Evolutionary conservation across 768 basidiomycete species (phyloP).

Genomic region (Leccinellum albellum): DNA sequence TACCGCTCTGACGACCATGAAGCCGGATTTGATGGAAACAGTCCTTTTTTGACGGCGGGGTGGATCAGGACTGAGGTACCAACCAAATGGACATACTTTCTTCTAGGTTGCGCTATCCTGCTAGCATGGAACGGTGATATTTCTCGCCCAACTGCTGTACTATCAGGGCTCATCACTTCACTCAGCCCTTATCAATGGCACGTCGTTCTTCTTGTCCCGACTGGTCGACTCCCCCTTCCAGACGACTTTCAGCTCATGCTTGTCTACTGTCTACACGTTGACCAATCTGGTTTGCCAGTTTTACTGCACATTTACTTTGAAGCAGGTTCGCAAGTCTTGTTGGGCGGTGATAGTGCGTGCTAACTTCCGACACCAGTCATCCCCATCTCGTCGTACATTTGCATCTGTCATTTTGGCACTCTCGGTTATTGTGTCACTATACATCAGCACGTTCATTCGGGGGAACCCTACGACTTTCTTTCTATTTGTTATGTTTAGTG

Average conservation of each 20-base stretch:
- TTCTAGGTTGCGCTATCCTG: slow-evolving; percentile 75
- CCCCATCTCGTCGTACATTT: slow-evolving; percentile 55
- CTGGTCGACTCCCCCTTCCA: slow-evolving; percentile 56
- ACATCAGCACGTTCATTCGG: slow-evolving; percentile 61
- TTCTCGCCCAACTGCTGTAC: not conserved
- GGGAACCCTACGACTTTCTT: slow-evolving; percentile 57
- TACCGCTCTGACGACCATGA: not conserved
- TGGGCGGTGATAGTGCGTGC: not conserved
- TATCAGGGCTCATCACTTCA: slow-evolving; percentile 1
- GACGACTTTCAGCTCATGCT: slow-evolving; percentile 60
- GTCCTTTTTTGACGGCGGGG: slow-evolving; percentile 23
- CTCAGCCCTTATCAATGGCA: slow-evolving; percentile 80
- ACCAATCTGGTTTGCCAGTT: slow-evolving; percentile 68
- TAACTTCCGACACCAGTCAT: slow-evolving; percentile 40
- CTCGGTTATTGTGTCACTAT: slow-evolving; percentile 56
- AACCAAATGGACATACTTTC: slow-evolving; percentile 63
- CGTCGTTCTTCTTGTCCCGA: slow-evolving; percentile 74
- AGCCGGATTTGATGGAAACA: slow-evolving; percentile 2
- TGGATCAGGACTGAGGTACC: slow-evolving; percentile 34
- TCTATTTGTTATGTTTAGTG: slow-evolving; percentile 60
- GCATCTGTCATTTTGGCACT: slow-evolving; percentile 48
- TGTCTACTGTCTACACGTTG: slow-evolving; percentile 60
- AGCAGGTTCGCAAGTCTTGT: slow-evolving; percentile 46
- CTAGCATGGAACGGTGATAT: slow-evolving; percentile 86
- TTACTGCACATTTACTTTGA: slow-evolving; percentile 67